These are phyloP conservation scores for Apophysomyces elegans DNA, from an alignment of 371 early-diverging fungal genomes.

Conservation along the genomic window DNA sequence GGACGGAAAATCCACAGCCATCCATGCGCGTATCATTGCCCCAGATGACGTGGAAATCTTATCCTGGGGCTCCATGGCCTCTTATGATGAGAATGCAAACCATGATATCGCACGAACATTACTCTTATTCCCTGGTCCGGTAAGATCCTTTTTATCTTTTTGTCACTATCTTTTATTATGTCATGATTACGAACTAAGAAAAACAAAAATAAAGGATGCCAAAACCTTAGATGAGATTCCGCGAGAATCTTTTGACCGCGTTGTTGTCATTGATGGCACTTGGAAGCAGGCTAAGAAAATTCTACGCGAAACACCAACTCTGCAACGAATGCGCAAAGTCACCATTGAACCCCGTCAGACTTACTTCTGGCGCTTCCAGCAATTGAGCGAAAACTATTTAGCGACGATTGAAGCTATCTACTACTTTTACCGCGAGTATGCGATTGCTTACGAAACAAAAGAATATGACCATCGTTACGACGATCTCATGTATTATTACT, in stretches of 20 bases:
- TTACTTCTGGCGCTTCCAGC: slow-evolving; percentile 91
- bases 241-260: slow-evolving; percentile 65
- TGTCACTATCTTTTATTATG: too few species aligned
- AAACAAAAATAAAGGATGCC: slow-evolving; percentile 56
- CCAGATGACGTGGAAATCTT: slow-evolving; percentile 23
- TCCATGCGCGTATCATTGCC: slow-evolving; percentile 82
- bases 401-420: slow-evolving; percentile 97
- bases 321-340: slow-evolving; percentile 60
- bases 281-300: slow-evolving; percentile 90
- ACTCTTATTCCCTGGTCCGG: slow-evolving; percentile 86
- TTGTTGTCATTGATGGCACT: slow-evolving; percentile 93
- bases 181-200: too few species aligned
- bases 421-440: slow-evolving; percentile 83
- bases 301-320: slow-evolving; percentile 50
- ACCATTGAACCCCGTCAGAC: slow-evolving; percentile 73
- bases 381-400: slow-evolving; percentile 69
- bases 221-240: slow-evolving; percentile 67
- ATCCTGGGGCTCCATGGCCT: slow-evolving; percentile 3
- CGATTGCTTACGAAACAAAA: slow-evolving; percentile 38
- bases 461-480: slow-evolving; percentile 79
- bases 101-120: slow-evolving; percentile 46
- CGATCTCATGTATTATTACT: slow-evolving; percentile 88
- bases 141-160: slow-evolving; percentile 35
- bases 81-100: slow-evolving; percentile 50
- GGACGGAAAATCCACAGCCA: slow-evolving; percentile 82